A percentile compares a stretch with the other conserved stretches of the same genome.
phyloP scores from a whole-genome alignment of 495 filamentous ascomycete genomes.

The Thermochaetoides thermophila region DNA sequence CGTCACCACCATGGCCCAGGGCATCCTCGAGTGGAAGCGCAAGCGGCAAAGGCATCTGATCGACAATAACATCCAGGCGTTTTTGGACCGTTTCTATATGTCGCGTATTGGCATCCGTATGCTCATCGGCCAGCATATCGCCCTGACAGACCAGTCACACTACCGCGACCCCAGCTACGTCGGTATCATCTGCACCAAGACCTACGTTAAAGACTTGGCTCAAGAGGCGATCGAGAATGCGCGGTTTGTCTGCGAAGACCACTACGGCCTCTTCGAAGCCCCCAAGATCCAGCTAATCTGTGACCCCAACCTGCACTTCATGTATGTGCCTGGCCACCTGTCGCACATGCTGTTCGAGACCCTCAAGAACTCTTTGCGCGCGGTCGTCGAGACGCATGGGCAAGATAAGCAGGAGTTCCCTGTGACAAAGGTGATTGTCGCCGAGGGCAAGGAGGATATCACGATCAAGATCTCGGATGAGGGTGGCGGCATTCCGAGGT shows the following conservation, averaged over 20 bases:
- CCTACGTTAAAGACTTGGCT: slow-evolving; percentile 88
- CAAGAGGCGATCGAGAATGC: slow-evolving; percentile 97
- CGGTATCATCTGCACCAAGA: slow-evolving; percentile 97
- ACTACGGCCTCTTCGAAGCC: slow-evolving; percentile 94
- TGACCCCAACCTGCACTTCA: slow-evolving; percentile 84
- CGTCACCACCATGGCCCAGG: slow-evolving; percentile 88
- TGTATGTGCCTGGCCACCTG: slow-evolving; percentile 96
- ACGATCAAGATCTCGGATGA: slow-evolving; percentile 97
- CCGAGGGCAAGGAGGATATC: slow-evolving; percentile 95
- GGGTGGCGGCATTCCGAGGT: slow-evolving; percentile 85
- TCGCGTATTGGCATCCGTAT: slow-evolving; percentile 98
- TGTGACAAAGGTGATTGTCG: slow-evolving; percentile 90
- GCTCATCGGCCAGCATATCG: slow-evolving; percentile 97
- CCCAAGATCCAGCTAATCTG: slow-evolving; percentile 95
- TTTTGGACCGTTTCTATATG: slow-evolving; percentile 99
- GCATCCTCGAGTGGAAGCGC: slow-evolving; percentile 94
- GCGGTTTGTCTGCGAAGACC: slow-evolving; percentile 95
- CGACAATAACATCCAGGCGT: slow-evolving; percentile 87
- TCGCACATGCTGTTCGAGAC: slow-evolving; percentile 99
- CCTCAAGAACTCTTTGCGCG: slow-evolving; percentile 91
- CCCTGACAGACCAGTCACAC: slow-evolving; percentile 81
- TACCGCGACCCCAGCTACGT: slow-evolving; percentile 84
- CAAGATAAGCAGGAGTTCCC: slow-evolving; percentile 92
- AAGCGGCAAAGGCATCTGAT: slow-evolving; percentile 96
- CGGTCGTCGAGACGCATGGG: slow-evolving; percentile 91